Evolutionary conservation across 176 grass and related monocot genomes (phyloP).

Genomic region (Calamus simplicifolius): DNA sequence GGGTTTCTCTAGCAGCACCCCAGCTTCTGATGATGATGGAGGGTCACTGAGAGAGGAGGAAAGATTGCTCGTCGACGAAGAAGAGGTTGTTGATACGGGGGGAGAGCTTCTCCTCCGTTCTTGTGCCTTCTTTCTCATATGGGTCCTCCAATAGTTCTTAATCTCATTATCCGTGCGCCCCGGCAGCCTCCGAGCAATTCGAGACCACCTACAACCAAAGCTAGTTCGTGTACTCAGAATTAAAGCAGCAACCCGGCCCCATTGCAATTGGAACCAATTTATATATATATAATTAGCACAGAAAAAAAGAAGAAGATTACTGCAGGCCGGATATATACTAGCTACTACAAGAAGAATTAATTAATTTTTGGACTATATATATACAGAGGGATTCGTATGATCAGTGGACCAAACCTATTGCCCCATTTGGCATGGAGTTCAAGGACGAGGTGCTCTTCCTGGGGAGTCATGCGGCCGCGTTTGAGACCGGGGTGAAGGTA

Average conservation of each 20-base stretch:
- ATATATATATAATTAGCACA: no score
- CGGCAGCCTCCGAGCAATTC: conserved; percentile 42
- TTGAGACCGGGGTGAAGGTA: conserved; percentile 64
- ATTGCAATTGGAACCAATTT: no score
- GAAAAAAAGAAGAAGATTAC: no score
- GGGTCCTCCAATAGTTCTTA: conserved; percentile 74
- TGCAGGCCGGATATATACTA: no score
- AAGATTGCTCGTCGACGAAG: not conserved
- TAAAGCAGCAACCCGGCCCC: no score
- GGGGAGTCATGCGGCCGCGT: conserved; percentile 49
- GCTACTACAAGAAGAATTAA: no score
- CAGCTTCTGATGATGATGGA: conserved; percentile 1
- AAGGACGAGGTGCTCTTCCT: conserved; percentile 46
- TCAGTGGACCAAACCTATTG: conserved; percentile 26
- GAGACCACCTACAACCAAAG: conserved; percentile 33
- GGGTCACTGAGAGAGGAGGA: not conserved
- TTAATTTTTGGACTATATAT: no score
- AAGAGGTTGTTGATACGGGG: conserved; percentile 10
- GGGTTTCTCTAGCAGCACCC: not conserved
- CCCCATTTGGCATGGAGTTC: conserved; percentile 51
- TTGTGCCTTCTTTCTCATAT: conserved; percentile 37
- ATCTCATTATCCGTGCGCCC: conserved; percentile 75
- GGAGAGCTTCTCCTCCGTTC: conserved; percentile 23
- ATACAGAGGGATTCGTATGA: no score
- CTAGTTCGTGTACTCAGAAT: no score